Evolutionary conservation across 257 asterid genomes (phyloP).

Genomic region (Craterostigma plantagineum): DNA sequence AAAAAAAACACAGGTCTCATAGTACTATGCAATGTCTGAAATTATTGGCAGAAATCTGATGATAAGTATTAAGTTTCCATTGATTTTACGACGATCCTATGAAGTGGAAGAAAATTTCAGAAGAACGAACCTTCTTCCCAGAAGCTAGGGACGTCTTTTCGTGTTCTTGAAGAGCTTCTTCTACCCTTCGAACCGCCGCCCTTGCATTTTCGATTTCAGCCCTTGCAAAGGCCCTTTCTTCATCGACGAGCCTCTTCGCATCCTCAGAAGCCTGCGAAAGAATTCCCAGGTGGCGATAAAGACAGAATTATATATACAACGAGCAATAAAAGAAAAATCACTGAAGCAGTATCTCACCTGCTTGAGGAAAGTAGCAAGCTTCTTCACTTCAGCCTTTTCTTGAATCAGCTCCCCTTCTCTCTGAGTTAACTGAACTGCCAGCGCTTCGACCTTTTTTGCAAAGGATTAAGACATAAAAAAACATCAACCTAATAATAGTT

Average conservation of each 20-base stretch:
- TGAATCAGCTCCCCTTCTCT: conserved; percentile 89
- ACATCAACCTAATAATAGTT: neutral
- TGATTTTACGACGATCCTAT: too few relatives aligned
- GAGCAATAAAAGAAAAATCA: too few relatives aligned
- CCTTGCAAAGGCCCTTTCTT: conserved; percentile 83
- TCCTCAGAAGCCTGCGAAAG: conserved; percentile 87
- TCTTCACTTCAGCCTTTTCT: conserved; percentile 88
- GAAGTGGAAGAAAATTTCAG: conserved; percentile 9
- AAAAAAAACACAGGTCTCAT: conserved; percentile 2
- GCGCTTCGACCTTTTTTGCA: conserved; percentile 81
- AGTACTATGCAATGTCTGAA: neutral
- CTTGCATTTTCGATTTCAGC: conserved; percentile 92
- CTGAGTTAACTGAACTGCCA: conserved; percentile 68
- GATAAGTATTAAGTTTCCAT: too few relatives aligned
- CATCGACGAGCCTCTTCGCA: conserved; percentile 83
- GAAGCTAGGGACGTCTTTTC: conserved; percentile 63
- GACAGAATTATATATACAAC: too few relatives aligned
- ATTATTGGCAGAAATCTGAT: neutral
- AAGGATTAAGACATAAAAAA: conserved; percentile 5
- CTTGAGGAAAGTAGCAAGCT: conserved; percentile 67
- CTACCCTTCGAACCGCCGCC: conserved; percentile 93
- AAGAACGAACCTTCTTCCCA: conserved; percentile 76
- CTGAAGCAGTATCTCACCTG: too few relatives aligned
- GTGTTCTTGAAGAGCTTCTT: conserved; percentile 90
- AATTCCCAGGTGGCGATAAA: neutral